Evolutionary conservation across 495 filamentous ascomycete species (phyloP), one percentile per base, ranked within the genome.

Genomic region (Penicillium flavigenum): DNA sequence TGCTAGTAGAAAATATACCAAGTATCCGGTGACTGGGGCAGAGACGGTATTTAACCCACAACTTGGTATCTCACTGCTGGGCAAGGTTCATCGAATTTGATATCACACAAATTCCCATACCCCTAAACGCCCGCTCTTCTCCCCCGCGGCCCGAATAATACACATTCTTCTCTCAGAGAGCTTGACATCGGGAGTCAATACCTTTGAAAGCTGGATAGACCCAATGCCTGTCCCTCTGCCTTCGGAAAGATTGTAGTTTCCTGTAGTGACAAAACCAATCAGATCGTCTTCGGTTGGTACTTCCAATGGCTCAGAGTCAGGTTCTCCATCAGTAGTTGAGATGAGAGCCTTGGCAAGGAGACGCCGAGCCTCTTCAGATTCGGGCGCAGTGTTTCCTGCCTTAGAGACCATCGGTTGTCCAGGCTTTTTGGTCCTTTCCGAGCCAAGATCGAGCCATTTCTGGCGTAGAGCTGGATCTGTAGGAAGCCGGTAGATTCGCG

Each of bases 221-320:
- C 89, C 94, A 56, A 98, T 79, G 0, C 86, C 92, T 22, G 86
- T 86, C 0, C 85, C 87, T 64, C 79, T 81, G 2, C 93, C 94
- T 56, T 91, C 83, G 6, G 83, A 85, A 4, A 97, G 77, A 60
- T 89, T 89, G 60, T 87, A 96, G 49, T 88, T 87, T 2, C 93
- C 94, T 2, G 86, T 88, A 22, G 91, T 96, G 20, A 97, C 86
- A 67, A 96, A 98, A 0, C 94, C 94, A 39, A 98, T 88, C 29
- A 97, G 75, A 65, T 96, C 90, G 14, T 82, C 79, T 58, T 89
- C 88, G 1, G 74, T 71, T 0, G 94, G 94, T 5, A 89, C 83
- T 1, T 82, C 65, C 0, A 89, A 83, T 56, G 89, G 84, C 0
- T 79, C 79, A 20, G 78, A 65, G 5, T 72, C 75, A 32, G 70